Percentiles rank a stretch among this genome's conserved stretches.
phyloP scores from a whole-genome alignment of 345 rosid species.

The Cardamine occulta region DNA sequence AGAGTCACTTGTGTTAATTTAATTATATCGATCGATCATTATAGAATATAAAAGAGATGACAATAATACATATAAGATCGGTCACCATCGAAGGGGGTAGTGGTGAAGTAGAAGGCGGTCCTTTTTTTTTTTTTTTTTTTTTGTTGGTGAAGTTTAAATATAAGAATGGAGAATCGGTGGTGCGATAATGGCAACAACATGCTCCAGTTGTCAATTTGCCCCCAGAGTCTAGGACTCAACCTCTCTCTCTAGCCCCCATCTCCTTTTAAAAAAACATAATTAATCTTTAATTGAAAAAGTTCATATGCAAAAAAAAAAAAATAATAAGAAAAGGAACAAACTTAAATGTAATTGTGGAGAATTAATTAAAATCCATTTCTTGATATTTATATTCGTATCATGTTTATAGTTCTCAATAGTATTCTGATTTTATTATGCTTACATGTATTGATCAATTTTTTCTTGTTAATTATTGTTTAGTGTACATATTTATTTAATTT shows the following conservation, averaged over 20 bases:
- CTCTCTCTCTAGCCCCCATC: slow-evolving; percentile 37
- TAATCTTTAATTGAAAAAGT: slow-evolving; percentile 32
- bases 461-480: neutral
- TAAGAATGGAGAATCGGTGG: slow-evolving; percentile 29
- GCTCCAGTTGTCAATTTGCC: slow-evolving; percentile 45
- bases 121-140: neutral
- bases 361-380: neutral
- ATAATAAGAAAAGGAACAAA: neutral
- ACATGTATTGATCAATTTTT: neutral
- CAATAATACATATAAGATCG: slow-evolving; percentile 33
- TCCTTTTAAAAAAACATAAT: neutral
- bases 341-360: neutral
- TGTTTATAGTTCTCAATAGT: neutral
- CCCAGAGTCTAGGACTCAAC: slow-evolving; percentile 38
- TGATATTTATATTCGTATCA: neutral
- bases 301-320: slow-evolving; percentile 16
- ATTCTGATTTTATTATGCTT: no score
- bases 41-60: neutral
- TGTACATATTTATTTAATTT: neutral
- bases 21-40: slow-evolving; percentile 12
- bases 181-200: slow-evolving; percentile 47
- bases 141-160: neutral
- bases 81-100: slow-evolving; percentile 45
- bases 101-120: slow-evolving; percentile 44
- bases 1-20: slow-evolving; percentile 27